phyloP scores from a whole-genome alignment of 75 land plant genomes.

The Pinus taeda region DNA sequence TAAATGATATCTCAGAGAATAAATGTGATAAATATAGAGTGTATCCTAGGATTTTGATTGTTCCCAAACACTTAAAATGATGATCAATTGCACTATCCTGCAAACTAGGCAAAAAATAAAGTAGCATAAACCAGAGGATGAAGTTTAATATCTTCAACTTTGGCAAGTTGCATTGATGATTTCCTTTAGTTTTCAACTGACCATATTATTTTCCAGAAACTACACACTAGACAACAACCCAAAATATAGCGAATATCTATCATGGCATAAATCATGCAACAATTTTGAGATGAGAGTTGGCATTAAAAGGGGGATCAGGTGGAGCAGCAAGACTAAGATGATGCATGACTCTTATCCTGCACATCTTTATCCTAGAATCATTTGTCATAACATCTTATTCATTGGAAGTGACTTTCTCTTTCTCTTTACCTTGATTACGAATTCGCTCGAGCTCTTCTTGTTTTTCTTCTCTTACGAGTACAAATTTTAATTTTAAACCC shows the following conservation, averaged over 20 bases:
- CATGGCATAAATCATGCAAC: neutral
- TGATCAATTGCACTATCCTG: too few relatives aligned
- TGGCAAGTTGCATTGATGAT: neutral
- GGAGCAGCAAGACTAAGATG: slow-evolving; percentile 38
- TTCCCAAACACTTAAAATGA: too few relatives aligned
- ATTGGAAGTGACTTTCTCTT: neutral
- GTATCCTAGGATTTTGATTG: too few relatives aligned
- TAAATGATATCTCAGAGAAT: too few relatives aligned
- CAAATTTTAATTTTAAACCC: neutral
- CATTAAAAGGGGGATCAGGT: slow-evolving; percentile 27
- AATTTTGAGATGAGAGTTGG: neutral
- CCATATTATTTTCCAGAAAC: neutral
- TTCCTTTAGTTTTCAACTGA: neutral
- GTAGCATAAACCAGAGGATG: too few relatives aligned
- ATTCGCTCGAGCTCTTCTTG: neutral
- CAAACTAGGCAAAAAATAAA: too few relatives aligned
- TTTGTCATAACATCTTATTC: neutral
- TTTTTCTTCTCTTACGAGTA: neutral
- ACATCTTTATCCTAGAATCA: neutral
- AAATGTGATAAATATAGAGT: too few relatives aligned
- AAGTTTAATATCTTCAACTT: neutral
- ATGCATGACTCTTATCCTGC: slow-evolving; percentile 25
- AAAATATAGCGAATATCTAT: neutral
- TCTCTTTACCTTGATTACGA: neutral
- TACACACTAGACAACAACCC: neutral